Evolutionary conservation across 805 yeast species (phyloP), one percentile per base, ranked within the genome.

Genomic region (Candida saitoana): DNA sequence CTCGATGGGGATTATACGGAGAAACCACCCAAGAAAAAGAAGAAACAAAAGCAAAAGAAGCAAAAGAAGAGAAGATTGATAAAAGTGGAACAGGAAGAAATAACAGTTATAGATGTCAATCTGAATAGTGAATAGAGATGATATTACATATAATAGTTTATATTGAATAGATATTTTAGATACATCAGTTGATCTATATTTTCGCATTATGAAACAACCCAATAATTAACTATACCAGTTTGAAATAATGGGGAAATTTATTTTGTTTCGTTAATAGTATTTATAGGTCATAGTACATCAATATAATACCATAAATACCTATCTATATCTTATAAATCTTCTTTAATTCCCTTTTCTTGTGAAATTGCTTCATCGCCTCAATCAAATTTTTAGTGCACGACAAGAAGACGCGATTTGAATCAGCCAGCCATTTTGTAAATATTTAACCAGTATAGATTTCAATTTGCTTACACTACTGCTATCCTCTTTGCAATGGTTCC

Each of bases 401-500:
- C 27, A 22, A 11, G 27, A 22, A 22, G 11, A 29, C 32, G 32
- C 32, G 32, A 29, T 29, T 9, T 14, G 32, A 29, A 29, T 29
- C 16, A 29, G 11, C 32, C 32, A 29, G 32, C 32, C 32, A 29
- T 29, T 14, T 29, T 29, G 6, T 22, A 11, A 7, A 22, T 22
- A 22, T 22, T 22, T 22, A 22, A 22, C 27, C 27, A 22, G 6
- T 22, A 7, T 11, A 22, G 6, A 6, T 29, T 12, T 14, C 6
- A 29, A 5, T 14, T 29, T 29, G n/a, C 12, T 14, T 29, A 11
- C 16, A 29, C n/a, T 12, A 29, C 7, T 12, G 9, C 9, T 22
- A 29, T 29, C 32, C 11, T 14, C 16, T 14, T 11, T 5, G 8
- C 27, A 5, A 36, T 36, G 38, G 25, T 36, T 36, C 38, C 38